phyloP scores from a whole-genome alignment of 495 filamentous ascomycete species.

The Physcia stellaris region DNA sequence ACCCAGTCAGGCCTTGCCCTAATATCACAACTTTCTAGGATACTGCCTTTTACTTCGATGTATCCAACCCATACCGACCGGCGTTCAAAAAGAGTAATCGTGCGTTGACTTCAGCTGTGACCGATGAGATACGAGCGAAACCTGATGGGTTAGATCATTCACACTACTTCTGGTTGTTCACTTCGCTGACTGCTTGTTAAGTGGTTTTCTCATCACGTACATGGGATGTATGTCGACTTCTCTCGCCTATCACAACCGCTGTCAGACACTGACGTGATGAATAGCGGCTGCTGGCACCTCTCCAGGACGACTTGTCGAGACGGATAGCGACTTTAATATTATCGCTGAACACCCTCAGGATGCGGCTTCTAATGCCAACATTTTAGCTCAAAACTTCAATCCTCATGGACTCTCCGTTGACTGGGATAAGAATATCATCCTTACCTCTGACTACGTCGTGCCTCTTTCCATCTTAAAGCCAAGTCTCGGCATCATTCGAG shows the following conservation, averaged over 20 bases:
- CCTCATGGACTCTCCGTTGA: constrained; percentile 48
- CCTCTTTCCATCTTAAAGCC: constrained; percentile 47
- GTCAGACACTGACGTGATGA: not conserved
- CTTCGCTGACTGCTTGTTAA: too few species aligned
- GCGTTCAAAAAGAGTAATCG: constrained; percentile 46
- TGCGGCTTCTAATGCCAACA: constrained; percentile 33
- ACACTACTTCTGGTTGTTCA: too few species aligned
- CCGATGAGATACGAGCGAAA: constrained; percentile 50
- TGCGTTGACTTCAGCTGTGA: constrained; percentile 40
- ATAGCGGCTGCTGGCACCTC: constrained; percentile 37
- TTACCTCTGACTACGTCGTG: constrained; percentile 50
- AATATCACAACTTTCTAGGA: constrained; percentile 20
- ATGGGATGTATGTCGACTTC: constrained; percentile 50
- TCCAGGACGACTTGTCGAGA: constrained; percentile 45
- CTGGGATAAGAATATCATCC: constrained; percentile 39
- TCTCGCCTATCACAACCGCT: constrained; percentile 34
- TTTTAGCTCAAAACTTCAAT: constrained; percentile 43
- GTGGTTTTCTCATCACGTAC: not conserved
- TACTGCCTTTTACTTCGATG: constrained; percentile 51
- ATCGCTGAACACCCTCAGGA: constrained; percentile 48
- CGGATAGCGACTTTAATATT: constrained; percentile 44
- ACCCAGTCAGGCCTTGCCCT: not conserved
- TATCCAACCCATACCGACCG: constrained; percentile 41
- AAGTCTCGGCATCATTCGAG: constrained; percentile 33
- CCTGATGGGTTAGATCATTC: constrained; percentile 36